phyloP scores from a whole-genome alignment of 2,329 filamentous ascomycete species.

The Pestalotiopsis sp. region DNA sequence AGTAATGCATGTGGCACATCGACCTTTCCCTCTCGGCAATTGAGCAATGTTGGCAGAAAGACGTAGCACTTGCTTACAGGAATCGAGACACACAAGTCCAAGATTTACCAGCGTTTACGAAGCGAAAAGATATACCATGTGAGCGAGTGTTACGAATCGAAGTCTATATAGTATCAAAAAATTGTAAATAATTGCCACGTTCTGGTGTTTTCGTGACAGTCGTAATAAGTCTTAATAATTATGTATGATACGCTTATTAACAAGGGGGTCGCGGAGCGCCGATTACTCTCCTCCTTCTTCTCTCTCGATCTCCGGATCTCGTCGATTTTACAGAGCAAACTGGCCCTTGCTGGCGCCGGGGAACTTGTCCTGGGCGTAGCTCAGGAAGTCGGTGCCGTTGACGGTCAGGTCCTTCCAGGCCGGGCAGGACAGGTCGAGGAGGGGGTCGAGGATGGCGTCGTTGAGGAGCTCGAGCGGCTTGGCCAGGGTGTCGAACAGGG shows the following conservation, averaged over 20 bases:
- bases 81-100: no score
- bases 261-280: background rate
- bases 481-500: slow-evolving; percentile 36
- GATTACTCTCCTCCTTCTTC: no score
- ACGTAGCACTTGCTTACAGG: no score
- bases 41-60: no score
- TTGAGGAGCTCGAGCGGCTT: slow-evolving; percentile 34
- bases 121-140: background rate
- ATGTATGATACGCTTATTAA: background rate
- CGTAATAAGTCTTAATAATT: background rate
- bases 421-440: slow-evolving; percentile 31
- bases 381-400: slow-evolving; percentile 24
- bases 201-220: background rate
- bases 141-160: background rate
- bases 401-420: slow-evolving; percentile 29
- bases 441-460: slow-evolving; percentile 29
- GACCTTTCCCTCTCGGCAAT: no score
- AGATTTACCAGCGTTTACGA: background rate
- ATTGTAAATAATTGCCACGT: background rate
- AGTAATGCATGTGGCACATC: no score
- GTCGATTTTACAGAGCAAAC: slow-evolving; percentile 15
- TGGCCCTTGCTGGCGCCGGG: slow-evolving; percentile 18
- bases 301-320: no score
- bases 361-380: slow-evolving; percentile 19
- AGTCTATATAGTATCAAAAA: background rate